A percentile compares a stretch with the other conserved stretches of the same genome.
Conservation (phyloP, 768 basidiomycete genomes). For the Dioszegia hungarica region DNA sequence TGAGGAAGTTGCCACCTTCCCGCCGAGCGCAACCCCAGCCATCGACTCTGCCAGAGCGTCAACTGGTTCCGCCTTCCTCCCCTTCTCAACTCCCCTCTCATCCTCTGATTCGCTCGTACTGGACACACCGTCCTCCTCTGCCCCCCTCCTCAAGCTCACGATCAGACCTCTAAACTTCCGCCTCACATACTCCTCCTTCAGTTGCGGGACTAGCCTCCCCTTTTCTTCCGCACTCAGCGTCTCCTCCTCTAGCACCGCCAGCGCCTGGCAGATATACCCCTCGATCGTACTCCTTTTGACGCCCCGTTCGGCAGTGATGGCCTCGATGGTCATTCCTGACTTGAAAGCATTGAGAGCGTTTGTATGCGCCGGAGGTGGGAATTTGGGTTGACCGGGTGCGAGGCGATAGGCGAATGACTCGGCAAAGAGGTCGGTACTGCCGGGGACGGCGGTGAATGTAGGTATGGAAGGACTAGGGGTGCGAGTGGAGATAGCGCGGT, state of each 20-base stretch:
- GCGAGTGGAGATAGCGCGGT: too few species aligned
- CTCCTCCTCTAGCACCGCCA: background rate
- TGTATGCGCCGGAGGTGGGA: conserved; percentile 8
- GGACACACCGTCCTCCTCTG: background rate
- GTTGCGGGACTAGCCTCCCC: background rate
- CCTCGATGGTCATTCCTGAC: conserved; percentile 1
- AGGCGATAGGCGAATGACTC: background rate
- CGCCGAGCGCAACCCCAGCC: too few species aligned
- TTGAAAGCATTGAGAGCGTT: conserved; percentile 10
- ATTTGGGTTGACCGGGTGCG: background rate
- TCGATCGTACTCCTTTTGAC: conserved; percentile 20
- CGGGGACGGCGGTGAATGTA: too few species aligned
- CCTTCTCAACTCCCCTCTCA: background rate
- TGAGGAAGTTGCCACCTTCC: too few species aligned
- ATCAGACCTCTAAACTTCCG: background rate
- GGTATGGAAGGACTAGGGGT: too few species aligned
- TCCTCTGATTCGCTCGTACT: background rate
- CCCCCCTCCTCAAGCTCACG: background rate
- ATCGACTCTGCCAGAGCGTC: background rate
- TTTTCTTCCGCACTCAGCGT: background rate
- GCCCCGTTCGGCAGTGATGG: conserved; percentile 7
- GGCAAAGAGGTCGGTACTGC: too few species aligned
- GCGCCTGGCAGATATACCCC: background rate
- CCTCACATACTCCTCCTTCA: background rate
- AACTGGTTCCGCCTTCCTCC: too few species aligned